phyloP scores from a whole-genome alignment of 345 rosid genomes.

The Capsella bursapastoris region DNA sequence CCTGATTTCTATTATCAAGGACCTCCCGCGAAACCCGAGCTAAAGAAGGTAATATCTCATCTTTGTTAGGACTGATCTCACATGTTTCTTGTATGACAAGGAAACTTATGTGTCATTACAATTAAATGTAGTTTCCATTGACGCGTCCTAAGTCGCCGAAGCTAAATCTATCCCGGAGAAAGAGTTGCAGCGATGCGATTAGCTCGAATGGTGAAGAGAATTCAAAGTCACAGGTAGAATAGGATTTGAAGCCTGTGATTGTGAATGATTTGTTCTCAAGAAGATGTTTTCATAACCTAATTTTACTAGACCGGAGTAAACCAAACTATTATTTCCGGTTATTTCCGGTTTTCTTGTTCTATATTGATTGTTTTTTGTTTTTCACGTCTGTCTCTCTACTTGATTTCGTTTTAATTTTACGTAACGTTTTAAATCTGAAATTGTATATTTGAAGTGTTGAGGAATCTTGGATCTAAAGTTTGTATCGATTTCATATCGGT shows the following conservation, averaged over 20 bases:
- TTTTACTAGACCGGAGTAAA: constrained; percentile 5
- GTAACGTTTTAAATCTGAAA: constrained; percentile 20
- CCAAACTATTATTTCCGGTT: constrained; percentile 3
- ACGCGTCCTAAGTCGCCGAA: constrained; percentile 79
- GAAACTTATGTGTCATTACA: neutral
- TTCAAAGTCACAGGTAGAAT: constrained; percentile 47
- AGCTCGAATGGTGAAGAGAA: constrained; percentile 53
- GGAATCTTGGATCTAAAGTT: constrained; percentile 29
- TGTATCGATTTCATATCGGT: neutral
- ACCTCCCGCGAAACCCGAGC: constrained; percentile 79
- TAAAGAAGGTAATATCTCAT: constrained; percentile 68
- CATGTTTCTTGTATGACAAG: constrained; percentile 29
- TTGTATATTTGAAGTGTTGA: constrained; percentile 32
- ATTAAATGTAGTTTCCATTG: constrained; percentile 62
- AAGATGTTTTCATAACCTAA: constrained; percentile 7
- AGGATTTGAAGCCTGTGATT: constrained; percentile 16
- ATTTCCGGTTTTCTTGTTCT: constrained; percentile 1
- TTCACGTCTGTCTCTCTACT: constrained; percentile 38
- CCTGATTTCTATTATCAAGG: constrained; percentile 87
- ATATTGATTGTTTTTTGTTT: constrained; percentile 12
- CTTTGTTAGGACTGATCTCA: neutral
- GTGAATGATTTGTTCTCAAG: neutral
- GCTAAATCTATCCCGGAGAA: constrained; percentile 58
- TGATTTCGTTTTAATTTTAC: constrained; percentile 37
- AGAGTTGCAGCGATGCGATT: constrained; percentile 72